Evolutionary conservation across 768 basidiomycete genomes (phyloP), one percentile per base, ranked within the genome.

Genomic region (Tephrocybe sp.): DNA sequence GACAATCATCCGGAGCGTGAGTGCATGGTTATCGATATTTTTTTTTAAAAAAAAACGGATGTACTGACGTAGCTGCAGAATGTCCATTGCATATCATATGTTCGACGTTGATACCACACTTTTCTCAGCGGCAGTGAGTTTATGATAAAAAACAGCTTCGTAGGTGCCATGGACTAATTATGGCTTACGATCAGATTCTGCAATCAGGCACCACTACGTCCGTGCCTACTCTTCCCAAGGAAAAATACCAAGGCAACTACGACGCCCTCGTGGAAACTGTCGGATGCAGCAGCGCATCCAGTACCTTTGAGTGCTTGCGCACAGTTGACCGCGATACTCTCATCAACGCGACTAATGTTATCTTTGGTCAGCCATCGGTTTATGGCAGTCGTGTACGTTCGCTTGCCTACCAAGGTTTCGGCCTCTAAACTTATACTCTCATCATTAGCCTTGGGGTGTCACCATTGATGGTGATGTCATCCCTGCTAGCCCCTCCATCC

Each of bases 1-100:
- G 82, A n/a, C 73, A 83, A 54, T 77, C 74, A 36, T 82, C 81
- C 8, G 81, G 82, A 5, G 77, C 81, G 60, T 59, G 42, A 17
- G 76, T 76, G 45, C 1, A 17, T n/a, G 5, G n/a, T n/a, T n/a
- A n/a, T n/a, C n/a, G n/a, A n/a, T n/a, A n/a, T n/a, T n/a, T n/a
- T n/a, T n/a, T n/a, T n/a, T n/a, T n/a, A n/a, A n/a, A n/a, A n/a
- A n/a, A n/a, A n/a, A n/a, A n/a, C n/a, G n/a, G n/a, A n/a, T n/a
- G n/a, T n/a, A n/a, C n/a, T n/a, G n/a, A n/a, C n/a, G n/a, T n/a
- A n/a, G n/a, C n/a, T n/a, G 61, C 11, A 57, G 61, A 8, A 59
- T 62, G 58, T 59, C 70, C 1, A 63, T 77, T 46, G 68, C 74
- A 23, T 69, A 70, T 48, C 62, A 58, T 75, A 37, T 68, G 70